phyloP scores from a whole-genome alignment of 192 early-diverging fungal genomes.

The Linnemannia exigua region DNA sequence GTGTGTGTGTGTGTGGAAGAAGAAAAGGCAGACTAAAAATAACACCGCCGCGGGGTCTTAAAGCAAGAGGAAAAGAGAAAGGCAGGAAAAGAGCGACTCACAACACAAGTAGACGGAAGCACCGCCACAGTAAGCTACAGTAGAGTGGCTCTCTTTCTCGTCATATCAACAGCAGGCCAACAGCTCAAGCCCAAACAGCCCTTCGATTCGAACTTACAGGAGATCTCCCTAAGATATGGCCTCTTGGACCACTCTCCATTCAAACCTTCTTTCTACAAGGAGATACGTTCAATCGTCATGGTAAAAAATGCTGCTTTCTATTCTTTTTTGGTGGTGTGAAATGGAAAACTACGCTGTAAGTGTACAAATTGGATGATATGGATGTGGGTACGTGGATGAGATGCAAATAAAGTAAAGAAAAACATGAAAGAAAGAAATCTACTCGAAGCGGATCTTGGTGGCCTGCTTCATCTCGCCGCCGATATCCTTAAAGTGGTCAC shows the following conservation, averaged over 20 bases:
- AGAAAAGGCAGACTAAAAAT: too few species aligned
- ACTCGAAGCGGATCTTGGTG: conserved; percentile 90
- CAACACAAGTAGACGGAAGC: too few species aligned
- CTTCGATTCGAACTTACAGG: too few species aligned
- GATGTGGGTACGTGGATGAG: conserved; percentile 8
- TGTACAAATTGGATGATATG: neutral
- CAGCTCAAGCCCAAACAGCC: neutral
- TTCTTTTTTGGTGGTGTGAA: neutral
- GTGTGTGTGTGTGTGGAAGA: too few species aligned
- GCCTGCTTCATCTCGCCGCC: conserved; percentile 82
- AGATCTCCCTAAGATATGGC: too few species aligned
- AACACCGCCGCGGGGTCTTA: too few species aligned
- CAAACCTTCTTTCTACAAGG: neutral
- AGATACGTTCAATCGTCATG: neutral
- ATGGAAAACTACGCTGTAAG: neutral
- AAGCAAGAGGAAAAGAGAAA: too few species aligned
- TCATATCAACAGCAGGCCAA: too few species aligned
- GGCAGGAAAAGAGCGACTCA: too few species aligned
- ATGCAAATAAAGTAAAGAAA: neutral
- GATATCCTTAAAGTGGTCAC: conserved; percentile 95
- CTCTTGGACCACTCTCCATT: neutral
- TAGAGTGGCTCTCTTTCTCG: too few species aligned
- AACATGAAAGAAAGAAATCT: conserved; percentile 8
- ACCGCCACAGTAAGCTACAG: too few species aligned
- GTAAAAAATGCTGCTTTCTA: neutral